Conservation (phyloP, 345 rosid species). For the Linum tenue region DNA sequence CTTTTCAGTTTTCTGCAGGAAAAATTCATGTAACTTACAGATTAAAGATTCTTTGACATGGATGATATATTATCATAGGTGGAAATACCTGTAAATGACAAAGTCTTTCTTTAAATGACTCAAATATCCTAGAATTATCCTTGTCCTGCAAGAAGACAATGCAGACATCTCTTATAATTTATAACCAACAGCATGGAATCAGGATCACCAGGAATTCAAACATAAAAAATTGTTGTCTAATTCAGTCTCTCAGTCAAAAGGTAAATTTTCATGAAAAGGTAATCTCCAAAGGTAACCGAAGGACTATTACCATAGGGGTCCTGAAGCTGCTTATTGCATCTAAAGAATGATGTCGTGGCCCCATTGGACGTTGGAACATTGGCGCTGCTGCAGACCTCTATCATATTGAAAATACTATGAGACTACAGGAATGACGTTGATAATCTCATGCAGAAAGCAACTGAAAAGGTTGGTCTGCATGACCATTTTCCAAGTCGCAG, state of each 20-base stretch:
- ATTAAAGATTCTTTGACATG: conserved; percentile 12
- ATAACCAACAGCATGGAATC: conserved; percentile 11
- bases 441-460: conserved; percentile 3
- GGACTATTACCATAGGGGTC: conserved; percentile 38
- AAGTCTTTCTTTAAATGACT: conserved; percentile 73
- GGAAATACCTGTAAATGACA: conserved; percentile 57
- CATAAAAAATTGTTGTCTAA: background rate
- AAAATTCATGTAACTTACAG: conserved; percentile 6
- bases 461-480: background rate
- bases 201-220: background rate
- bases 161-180: background rate
- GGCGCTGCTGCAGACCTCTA: conserved; percentile 49
- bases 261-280: background rate
- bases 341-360: conserved; percentile 58
- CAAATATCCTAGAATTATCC: conserved; percentile 37
- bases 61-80: conserved; percentile 3
- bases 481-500: too few species aligned
- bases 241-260: background rate
- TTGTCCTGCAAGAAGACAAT: conserved; percentile 40
- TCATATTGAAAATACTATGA: conserved; percentile 13
- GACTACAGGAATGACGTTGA: background rate
- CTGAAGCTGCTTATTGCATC: conserved; percentile 38
- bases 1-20: conserved; percentile 60
- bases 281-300: conserved; percentile 7
- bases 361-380: conserved; percentile 50